Evolutionary conservation across 2,329 filamentous ascomycete genomes (phyloP), one percentile per base, ranked within the genome.

Genomic region (Paecilomyces dactylethromorphus): DNA sequence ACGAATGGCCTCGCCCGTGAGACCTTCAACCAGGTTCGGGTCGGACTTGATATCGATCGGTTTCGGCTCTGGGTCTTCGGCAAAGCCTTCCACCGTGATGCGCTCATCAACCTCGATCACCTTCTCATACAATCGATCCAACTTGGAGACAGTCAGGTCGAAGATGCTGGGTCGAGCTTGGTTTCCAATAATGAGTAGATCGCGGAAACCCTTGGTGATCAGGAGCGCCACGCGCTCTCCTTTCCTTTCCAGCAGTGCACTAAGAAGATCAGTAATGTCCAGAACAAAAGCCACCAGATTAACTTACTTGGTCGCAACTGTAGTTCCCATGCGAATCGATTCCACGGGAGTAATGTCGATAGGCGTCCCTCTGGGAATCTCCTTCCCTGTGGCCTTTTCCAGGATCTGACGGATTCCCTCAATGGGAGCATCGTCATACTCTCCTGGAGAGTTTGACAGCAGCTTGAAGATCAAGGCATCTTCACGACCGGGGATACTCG

Each of bases 221-320:
- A 95, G 83, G 75, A 96, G 82, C 11, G 89, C 91, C 67, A 92
- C 91, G 65, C 84, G 84, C 75, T 93, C 90, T 55, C 91, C 92
- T 72, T 94, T 95, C 60, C 91, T 81, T 73, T 96, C 92, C 2
- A 96, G 80, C 58, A 96, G 75, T 0, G 91, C 91, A 70, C 94
- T 95, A 0, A 90, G 94, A 15, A 90, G 90, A 12, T 94, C 91
- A 0, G 91, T 94, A 2, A 90, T 94, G 54, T 90, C 91, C 91
- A 94, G 94, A 18, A 15, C 15, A 8, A 6, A 15, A 45, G 31
- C 50, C 2, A 13, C 55, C 4, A 13, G 15, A 26, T 4, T 1
- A 59, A 50, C 59, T 49, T 51, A 61, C 59, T 96, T 96, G 1
- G 91, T 96, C 7, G 91, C 91, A 12, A 96, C 91, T 0, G 91